These are phyloP conservation scores for Hypoxylon sp. DNA, from an alignment of 2,329 filamentous ascomycete genomes.

Conservation along the genomic window DNA sequence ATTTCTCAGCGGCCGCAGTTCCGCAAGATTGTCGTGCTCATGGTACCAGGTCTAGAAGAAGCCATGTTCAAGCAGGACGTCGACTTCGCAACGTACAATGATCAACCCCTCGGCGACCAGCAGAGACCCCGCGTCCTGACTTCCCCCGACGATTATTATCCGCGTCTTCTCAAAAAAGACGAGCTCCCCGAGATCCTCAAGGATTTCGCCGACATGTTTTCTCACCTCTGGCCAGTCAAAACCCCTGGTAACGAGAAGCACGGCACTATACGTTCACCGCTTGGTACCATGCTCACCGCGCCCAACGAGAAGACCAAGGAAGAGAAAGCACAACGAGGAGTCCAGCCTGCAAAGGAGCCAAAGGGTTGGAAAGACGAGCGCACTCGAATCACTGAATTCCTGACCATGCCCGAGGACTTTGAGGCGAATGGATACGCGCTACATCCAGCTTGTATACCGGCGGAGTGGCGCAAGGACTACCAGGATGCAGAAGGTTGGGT, in stretches of 20 bases:
- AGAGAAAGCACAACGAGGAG: conserved; percentile 66
- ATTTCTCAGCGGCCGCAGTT: conserved; percentile 69
- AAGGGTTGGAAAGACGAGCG: conserved; percentile 76
- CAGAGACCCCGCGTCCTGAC: conserved; percentile 49
- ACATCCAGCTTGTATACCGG: conserved; percentile 79
- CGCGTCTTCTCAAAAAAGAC: conserved; percentile 59
- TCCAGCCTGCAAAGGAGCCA: conserved; percentile 68
- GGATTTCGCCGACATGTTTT: conserved; percentile 82
- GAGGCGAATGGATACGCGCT: conserved; percentile 83
- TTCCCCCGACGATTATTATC: conserved; percentile 68
- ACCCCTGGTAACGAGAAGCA: conserved; percentile 86
- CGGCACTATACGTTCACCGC: conserved; percentile 83
- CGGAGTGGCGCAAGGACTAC: conserved; percentile 62
- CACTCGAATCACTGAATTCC: conserved; percentile 81
- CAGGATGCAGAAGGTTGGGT: conserved; percentile 78
- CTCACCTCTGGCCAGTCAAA: conserved; percentile 87
- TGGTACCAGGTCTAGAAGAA: conserved; percentile 91
- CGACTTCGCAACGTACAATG: conserved; percentile 58
- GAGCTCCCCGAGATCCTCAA: conserved; percentile 62
- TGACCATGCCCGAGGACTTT: conserved; percentile 77
- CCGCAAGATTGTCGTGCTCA: conserved; percentile 83
- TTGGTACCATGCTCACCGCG: conserved; percentile 82
- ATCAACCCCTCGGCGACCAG: conserved; percentile 41
- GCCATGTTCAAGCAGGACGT: conserved; percentile 80
- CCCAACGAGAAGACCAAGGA: conserved; percentile 74